Conservation (phyloP, 2,329 filamentous ascomycete species). For the Colletotrichum orbiculare region DNA sequence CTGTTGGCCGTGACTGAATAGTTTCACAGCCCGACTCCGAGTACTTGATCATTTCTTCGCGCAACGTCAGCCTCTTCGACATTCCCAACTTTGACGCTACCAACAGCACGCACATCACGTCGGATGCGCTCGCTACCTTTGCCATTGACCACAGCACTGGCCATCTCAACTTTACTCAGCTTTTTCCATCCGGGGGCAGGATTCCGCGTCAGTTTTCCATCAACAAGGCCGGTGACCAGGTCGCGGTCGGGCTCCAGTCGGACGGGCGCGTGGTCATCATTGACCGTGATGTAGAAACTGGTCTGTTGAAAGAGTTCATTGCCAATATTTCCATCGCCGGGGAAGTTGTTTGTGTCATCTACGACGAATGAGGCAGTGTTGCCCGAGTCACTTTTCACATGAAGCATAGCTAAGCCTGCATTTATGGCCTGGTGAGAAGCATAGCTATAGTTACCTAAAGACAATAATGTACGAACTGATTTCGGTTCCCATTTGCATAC, state of each 20-base stretch:
- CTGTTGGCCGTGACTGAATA: not conserved
- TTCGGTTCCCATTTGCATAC: too few relatives aligned
- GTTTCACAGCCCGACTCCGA: conserved; percentile 61
- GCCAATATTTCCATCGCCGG: conserved; percentile 55
- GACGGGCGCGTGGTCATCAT: conserved; percentile 71
- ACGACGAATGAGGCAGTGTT: conserved; percentile 50
- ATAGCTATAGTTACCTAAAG: too few relatives aligned
- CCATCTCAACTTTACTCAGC: conserved; percentile 63
- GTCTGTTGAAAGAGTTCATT: conserved; percentile 62
- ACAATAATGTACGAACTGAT: too few relatives aligned
- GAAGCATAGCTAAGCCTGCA: too few relatives aligned
- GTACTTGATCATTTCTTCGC: conserved; percentile 75
- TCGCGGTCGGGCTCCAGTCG: conserved; percentile 75
- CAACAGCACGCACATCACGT: conserved; percentile 53
- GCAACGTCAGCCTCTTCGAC: conserved; percentile 66
- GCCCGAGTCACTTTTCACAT: too few relatives aligned
- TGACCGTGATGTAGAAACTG: conserved; percentile 66
- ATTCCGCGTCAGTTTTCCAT: conserved; percentile 75
- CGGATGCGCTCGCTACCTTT: conserved; percentile 74
- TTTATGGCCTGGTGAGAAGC: too few relatives aligned
- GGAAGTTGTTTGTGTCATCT: conserved; percentile 58
- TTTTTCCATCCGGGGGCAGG: conserved; percentile 70
- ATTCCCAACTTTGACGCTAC: conserved; percentile 55
- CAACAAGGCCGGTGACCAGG: conserved; percentile 69
- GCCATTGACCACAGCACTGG: conserved; percentile 64